Evolutionary conservation across 805 yeast species (phyloP).

Genomic region (Candida palmyrensis): DNA sequence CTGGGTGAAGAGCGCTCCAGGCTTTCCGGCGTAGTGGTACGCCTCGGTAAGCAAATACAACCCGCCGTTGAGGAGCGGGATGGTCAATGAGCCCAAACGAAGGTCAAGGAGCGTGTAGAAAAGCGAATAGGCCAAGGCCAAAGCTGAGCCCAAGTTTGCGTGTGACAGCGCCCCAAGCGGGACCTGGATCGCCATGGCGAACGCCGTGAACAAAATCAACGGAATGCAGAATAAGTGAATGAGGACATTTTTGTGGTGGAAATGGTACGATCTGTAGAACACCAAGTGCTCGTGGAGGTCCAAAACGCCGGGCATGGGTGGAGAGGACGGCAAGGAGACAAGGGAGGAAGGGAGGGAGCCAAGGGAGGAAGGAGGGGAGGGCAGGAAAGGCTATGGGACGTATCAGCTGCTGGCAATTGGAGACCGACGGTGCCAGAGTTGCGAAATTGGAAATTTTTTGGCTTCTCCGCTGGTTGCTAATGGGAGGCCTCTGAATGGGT

Average conservation of each 20-base stretch:
- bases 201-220: slow-evolving; percentile 53
- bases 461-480: too few species aligned
- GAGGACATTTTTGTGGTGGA: slow-evolving; percentile 54
- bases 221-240: slow-evolving; percentile 85
- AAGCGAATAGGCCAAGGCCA: slow-evolving; percentile 43
- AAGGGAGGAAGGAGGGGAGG: too few species aligned
- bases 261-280: slow-evolving; percentile 46
- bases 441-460: too few species aligned
- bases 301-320: slow-evolving; percentile 28
- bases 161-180: slow-evolving; percentile 18
- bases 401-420: too few species aligned
- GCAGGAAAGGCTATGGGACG: too few species aligned
- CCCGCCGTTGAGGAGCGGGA: slow-evolving; percentile 17
- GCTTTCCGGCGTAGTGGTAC: slow-evolving; percentile 11
- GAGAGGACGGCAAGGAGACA: too few species aligned
- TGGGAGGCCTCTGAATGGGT: too few species aligned
- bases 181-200: slow-evolving; percentile 33
- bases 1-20: slow-evolving; percentile 6
- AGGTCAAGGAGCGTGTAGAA: slow-evolving; percentile 60
- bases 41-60: slow-evolving; percentile 16
- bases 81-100: slow-evolving; percentile 29
- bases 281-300: slow-evolving; percentile 35
- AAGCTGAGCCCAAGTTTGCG: slow-evolving; percentile 43
- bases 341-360: too few species aligned
- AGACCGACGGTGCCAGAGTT: too few species aligned